Evolutionary conservation across 805 yeast species (phyloP).

Genomic region (Sugiyamaella lignohabitans): DNA sequence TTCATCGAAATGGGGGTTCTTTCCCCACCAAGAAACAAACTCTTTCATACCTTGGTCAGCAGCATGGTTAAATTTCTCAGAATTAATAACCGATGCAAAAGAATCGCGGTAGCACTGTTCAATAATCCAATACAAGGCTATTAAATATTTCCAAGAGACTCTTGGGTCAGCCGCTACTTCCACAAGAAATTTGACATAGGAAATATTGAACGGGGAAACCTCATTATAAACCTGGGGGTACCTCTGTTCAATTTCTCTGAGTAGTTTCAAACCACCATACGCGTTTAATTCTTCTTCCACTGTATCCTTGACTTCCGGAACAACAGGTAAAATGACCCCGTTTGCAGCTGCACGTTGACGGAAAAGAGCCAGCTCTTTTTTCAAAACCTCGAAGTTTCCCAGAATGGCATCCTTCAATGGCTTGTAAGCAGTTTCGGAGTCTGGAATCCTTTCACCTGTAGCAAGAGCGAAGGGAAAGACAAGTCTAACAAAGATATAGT

Average conservation of each 20-base stretch:
- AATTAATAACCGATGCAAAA: constrained; percentile 1
- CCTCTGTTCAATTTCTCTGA: neutral
- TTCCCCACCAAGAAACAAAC: constrained; percentile 12
- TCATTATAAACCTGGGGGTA: neutral
- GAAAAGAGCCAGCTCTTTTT: constrained; percentile 5
- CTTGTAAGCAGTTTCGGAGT: neutral
- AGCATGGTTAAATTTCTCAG: neutral
- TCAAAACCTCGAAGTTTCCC: constrained; percentile 4
- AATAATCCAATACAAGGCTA: constrained; percentile 2
- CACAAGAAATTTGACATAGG: neutral
- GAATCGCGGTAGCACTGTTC: constrained; percentile 9
- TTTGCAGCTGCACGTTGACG: constrained; percentile 4
- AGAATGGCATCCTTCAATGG: neutral
- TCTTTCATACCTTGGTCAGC: constrained; percentile 1
- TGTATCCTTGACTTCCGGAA: constrained; percentile 6
- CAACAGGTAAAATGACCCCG: constrained; percentile 4
- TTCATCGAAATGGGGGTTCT: constrained; percentile 3
- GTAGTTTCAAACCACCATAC: constrained; percentile 2
- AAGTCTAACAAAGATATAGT: constrained; percentile 7
- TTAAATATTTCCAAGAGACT: constrained; percentile 6
- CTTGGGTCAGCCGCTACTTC: neutral
- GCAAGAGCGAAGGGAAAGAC: constrained; percentile 1
- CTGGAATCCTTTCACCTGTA: constrained; percentile 1
- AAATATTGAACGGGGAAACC: neutral
- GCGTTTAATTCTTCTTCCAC: constrained; percentile 1